phyloP scores from a whole-genome alignment of 2,329 filamentous ascomycete species.

The Alternaria longipes region DNA sequence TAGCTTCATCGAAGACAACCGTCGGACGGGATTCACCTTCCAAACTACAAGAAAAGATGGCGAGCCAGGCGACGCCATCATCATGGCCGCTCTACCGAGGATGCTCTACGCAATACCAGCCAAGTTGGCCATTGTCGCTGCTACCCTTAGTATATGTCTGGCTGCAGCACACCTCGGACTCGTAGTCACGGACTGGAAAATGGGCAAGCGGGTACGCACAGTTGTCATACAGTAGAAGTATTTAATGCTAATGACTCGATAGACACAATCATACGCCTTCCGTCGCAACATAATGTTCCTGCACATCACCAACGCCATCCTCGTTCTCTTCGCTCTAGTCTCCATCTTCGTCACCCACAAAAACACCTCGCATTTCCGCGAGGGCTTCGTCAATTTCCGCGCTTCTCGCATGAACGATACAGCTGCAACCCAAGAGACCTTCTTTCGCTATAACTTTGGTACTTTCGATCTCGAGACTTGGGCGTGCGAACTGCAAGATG shows the following conservation, averaged over 20 bases:
- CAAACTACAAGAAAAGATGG: constrained; percentile 24
- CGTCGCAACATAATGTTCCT: constrained; percentile 47
- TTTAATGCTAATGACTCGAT: background rate
- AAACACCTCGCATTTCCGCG: constrained; percentile 39
- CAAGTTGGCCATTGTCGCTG: constrained; percentile 39
- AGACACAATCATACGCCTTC: constrained; percentile 46
- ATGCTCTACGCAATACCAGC: constrained; percentile 38
- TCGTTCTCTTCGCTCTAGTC: constrained; percentile 45
- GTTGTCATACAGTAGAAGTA: background rate
- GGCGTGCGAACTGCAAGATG: constrained; percentile 42
- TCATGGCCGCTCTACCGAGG: constrained; percentile 43
- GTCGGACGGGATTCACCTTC: constrained; percentile 42
- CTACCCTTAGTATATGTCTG: constrained; percentile 33
- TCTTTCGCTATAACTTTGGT: constrained; percentile 44
- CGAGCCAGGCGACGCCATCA: constrained; percentile 15
- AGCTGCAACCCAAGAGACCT: constrained; percentile 9
- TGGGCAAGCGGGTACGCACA: constrained; percentile 33
- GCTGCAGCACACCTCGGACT: constrained; percentile 33
- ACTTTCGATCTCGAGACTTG: constrained; percentile 50
- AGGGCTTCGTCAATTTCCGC: constrained; percentile 37
- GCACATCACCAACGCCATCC: constrained; percentile 40
- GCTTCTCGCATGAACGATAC: constrained; percentile 29
- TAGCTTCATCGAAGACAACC: constrained; percentile 46
- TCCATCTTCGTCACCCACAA: constrained; percentile 43
- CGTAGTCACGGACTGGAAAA: constrained; percentile 38